Evolutionary conservation across 2,329 filamentous ascomycete species (phyloP).

Genomic region (Gnomoniopsis smithogilvyi): DNA sequence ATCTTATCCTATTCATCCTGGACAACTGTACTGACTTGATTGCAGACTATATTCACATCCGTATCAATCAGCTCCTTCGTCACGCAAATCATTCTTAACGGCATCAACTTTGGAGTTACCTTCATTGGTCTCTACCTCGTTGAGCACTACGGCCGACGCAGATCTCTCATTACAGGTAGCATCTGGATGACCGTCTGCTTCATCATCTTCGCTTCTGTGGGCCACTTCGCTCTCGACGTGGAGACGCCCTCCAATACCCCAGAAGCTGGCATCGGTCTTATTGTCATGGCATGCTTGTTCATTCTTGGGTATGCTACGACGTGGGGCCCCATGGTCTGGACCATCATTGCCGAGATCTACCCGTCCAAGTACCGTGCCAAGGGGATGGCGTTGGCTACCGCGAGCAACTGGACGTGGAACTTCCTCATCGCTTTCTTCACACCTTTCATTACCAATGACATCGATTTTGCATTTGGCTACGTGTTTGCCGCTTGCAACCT

Average conservation of each 20-base stretch:
- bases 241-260: constrained; percentile 31
- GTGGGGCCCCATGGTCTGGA: constrained; percentile 65
- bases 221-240: constrained; percentile 44
- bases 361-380: constrained; percentile 59
- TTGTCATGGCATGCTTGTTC: constrained; percentile 61
- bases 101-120: constrained; percentile 65
- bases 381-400: constrained; percentile 58
- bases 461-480: constrained; percentile 72
- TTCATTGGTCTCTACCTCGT: constrained; percentile 69
- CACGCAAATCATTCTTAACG: constrained; percentile 64
- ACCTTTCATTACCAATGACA: constrained; percentile 70
- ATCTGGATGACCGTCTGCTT: constrained; percentile 61
- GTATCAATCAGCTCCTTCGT: constrained; percentile 57
- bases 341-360: constrained; percentile 63
- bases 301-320: constrained; percentile 65
- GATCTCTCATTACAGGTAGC: constrained; percentile 59
- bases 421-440: constrained; percentile 77
- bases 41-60: constrained; percentile 39
- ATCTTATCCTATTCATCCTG: too few relatives aligned
- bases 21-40: constrained; percentile 29
- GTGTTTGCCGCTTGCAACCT: constrained; percentile 73
- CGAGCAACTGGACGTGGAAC: constrained; percentile 69
- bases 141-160: constrained; percentile 63
- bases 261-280: constrained; percentile 55
- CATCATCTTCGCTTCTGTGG: constrained; percentile 53